Conservation (phyloP, 2,329 filamentous ascomycete species). For the Alternaria sp. region DNA sequence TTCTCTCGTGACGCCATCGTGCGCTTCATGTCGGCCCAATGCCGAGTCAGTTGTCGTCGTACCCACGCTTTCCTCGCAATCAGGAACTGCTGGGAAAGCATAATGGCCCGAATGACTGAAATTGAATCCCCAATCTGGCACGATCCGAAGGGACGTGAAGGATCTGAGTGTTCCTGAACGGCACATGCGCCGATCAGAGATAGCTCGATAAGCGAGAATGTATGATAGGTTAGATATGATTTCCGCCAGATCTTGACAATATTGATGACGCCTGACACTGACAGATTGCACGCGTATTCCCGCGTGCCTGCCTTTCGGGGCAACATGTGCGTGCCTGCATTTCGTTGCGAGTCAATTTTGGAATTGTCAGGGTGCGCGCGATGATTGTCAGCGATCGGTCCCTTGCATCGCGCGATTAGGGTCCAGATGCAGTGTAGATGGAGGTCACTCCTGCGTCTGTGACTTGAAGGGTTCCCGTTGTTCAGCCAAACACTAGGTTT, state of each 20-base stretch:
- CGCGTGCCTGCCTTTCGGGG: slow-evolving; percentile 3
- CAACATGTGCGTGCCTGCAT: slow-evolving; percentile 12
- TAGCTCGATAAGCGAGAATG: slow-evolving; percentile 16
- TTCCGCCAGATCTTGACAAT: slow-evolving; percentile 5
- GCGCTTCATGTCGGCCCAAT: slow-evolving; percentile 1
- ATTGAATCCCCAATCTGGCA: background rate
- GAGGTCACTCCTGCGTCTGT: background rate
- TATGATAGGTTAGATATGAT: slow-evolving; percentile 8
- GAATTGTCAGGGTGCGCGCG: background rate
- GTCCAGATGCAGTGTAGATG: background rate
- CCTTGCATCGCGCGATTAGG: background rate
- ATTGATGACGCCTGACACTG: slow-evolving; percentile 10
- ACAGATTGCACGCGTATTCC: slow-evolving; percentile 1
- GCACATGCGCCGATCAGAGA: background rate
- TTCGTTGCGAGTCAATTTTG: background rate
- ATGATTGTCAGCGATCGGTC: background rate
- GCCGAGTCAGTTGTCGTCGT: background rate
- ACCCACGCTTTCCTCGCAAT: background rate
- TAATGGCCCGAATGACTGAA: background rate
- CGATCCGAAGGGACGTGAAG: background rate
- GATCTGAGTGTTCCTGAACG: slow-evolving; percentile 1
- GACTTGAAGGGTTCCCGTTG: background rate
- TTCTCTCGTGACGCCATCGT: slow-evolving; percentile 8
- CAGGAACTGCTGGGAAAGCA: background rate
- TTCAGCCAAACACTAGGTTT: slow-evolving; percentile 1